Evolutionary conservation across 345 rosid species (phyloP).

Genomic region (Leavenworthia alabamica): DNA sequence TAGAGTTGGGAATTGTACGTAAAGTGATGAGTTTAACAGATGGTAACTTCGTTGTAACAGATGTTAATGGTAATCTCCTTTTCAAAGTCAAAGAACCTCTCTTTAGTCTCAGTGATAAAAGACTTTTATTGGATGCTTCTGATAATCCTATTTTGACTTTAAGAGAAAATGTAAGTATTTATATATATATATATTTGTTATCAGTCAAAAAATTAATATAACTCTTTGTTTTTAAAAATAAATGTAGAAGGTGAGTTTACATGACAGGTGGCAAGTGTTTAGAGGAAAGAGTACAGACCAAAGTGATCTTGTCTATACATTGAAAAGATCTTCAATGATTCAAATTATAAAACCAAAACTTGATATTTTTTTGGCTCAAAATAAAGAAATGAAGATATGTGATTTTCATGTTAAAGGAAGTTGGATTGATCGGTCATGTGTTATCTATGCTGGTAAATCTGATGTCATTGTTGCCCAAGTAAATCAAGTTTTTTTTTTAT

Average conservation of each 20-base stretch:
- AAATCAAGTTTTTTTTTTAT: too few relatives aligned
- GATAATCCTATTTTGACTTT: conserved; percentile 33
- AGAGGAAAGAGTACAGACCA: conserved; percentile 41
- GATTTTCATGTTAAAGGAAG: conserved; percentile 47
- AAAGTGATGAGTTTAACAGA: conserved; percentile 34
- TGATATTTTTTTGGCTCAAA: conserved; percentile 39
- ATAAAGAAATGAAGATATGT: conserved; percentile 30
- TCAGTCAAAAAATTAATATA: too few relatives aligned
- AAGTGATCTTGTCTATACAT: conserved; percentile 35
- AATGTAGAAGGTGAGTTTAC: conserved; percentile 34
- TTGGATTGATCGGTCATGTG: conserved; percentile 37
- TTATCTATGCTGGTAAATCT: conserved; percentile 40
- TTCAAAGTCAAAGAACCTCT: conserved; percentile 32
- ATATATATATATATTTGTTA: too few relatives aligned
- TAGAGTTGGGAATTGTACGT: conserved; percentile 31
- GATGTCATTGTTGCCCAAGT: conserved; percentile 44
- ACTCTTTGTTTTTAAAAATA: too few relatives aligned
- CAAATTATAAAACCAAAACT: conserved; percentile 37
- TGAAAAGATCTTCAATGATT: conserved; percentile 32
- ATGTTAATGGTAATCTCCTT: conserved; percentile 31
- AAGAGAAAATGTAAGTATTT: conserved; percentile 26
- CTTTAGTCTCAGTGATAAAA: conserved; percentile 27
- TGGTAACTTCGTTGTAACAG: conserved; percentile 39
- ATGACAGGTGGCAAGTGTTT: conserved; percentile 46
- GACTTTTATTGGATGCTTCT: conserved; percentile 27